Percentiles rank a stretch among this genome's conserved stretches.
phyloP scores from a whole-genome alignment of 192 early-diverging fungal genomes.

The Backusella tuberculispora region DNA sequence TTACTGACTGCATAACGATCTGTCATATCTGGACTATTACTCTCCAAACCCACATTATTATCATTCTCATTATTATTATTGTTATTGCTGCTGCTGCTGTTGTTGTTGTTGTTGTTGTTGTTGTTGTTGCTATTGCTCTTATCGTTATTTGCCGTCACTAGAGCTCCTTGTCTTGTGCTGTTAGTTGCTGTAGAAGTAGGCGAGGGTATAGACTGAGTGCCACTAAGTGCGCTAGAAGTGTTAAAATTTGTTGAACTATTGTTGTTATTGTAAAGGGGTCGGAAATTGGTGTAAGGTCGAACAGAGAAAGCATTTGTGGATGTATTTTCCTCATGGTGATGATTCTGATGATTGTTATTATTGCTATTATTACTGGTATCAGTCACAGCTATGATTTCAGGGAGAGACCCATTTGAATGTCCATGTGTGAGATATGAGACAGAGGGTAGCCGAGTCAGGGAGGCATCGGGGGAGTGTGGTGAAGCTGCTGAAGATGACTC shows the following conservation, averaged over 20 bases:
- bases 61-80: not conserved
- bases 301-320: constrained; percentile 15
- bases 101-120: not conserved
- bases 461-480: not conserved
- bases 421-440: constrained; percentile 22
- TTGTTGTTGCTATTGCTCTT: not conserved
- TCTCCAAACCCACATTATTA: not conserved
- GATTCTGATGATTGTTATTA: not conserved
- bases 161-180: not conserved
- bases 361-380: not conserved
- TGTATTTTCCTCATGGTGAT: not conserved
- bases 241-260: not conserved
- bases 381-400: not conserved
- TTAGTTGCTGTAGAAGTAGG: constrained; percentile 4
- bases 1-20: constrained; percentile 5
- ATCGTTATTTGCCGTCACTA: not conserved
- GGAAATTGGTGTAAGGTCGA: constrained; percentile 23
- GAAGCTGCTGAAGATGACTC: constrained; percentile 22
- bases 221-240: not conserved
- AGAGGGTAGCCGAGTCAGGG: constrained; percentile 9
- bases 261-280: constrained; percentile 8
- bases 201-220: constrained; percentile 15
- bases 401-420: not conserved
- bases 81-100: not conserved
- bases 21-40: constrained; percentile 11